A percentile compares a stretch with the other conserved stretches of the same genome.
Evolutionary conservation across 352 stramenopile species (phyloP).

Genomic region (Pythium folliculosum): DNA sequence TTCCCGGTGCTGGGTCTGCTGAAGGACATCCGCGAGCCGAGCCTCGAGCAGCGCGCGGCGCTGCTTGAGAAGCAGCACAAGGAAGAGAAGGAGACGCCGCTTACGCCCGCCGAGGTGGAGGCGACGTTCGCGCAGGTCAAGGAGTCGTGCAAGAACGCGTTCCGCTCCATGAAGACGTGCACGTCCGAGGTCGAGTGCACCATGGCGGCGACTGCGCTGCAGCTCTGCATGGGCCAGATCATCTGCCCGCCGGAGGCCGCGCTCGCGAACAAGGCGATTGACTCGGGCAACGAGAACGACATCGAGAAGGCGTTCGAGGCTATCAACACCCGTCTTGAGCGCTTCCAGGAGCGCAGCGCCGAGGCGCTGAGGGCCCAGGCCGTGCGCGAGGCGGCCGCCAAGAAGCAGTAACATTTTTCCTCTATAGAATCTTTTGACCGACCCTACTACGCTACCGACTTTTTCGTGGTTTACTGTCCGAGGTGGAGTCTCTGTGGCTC

Average conservation of each 20-base stretch:
- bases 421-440: constrained; percentile 1
- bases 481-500: background rate
- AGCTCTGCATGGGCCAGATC: constrained; percentile 89
- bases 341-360: constrained; percentile 80
- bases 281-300: constrained; percentile 57
- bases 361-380: constrained; percentile 76
- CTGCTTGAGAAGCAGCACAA: constrained; percentile 48
- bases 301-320: constrained; percentile 76
- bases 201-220: constrained; percentile 83
- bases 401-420: constrained; percentile 22
- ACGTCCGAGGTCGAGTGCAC: constrained; percentile 77
- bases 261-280: constrained; percentile 69
- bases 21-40: constrained; percentile 46
- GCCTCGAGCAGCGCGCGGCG: constrained; percentile 49
- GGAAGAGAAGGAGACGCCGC: constrained; percentile 41
- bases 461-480: background rate
- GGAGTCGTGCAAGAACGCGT: constrained; percentile 78
- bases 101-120: constrained; percentile 74
- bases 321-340: constrained; percentile 76
- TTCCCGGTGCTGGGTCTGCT: constrained; percentile 64
- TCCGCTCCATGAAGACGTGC: constrained; percentile 79
- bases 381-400: constrained; percentile 60
- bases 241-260: constrained; percentile 73
- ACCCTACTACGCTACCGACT: too few species aligned
- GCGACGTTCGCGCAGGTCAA: constrained; percentile 86